phyloP scores from a whole-genome alignment of 306 rosid genomes.

The Fagus crenata region DNA sequence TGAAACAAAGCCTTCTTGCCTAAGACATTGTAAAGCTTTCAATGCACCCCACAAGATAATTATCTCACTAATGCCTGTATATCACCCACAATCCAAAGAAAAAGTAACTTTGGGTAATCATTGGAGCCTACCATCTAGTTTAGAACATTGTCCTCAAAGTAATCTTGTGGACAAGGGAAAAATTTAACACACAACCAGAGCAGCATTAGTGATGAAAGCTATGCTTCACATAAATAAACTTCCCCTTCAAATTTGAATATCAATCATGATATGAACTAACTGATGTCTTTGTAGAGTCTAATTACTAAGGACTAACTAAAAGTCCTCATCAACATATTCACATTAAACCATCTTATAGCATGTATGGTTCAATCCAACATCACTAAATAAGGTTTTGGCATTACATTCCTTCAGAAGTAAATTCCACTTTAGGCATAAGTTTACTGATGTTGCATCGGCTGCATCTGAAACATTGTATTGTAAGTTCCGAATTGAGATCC shows the following conservation, averaged over 20 bases:
- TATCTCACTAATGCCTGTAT: constrained; percentile 26
- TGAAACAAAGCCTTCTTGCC: constrained; percentile 11
- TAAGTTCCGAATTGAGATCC: constrained; percentile 54
- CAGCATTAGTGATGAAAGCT: constrained; percentile 41
- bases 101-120: constrained; percentile 12
- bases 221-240: constrained; percentile 29
- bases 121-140: constrained; percentile 8
- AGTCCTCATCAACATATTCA: constrained; percentile 52
- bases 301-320: constrained; percentile 43
- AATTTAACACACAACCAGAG: constrained; percentile 34
- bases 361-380: constrained; percentile 37
- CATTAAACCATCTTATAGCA: constrained; percentile 31
- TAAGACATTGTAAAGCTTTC: background rate
- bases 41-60: constrained; percentile 1
- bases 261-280: constrained; percentile 37
- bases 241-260: constrained; percentile 29
- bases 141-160: constrained; percentile 12
- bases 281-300: constrained; percentile 39
- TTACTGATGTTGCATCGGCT: constrained; percentile 54
- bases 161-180: constrained; percentile 20
- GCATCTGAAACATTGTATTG: constrained; percentile 55
- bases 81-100: constrained; percentile 21
- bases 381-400: constrained; percentile 33
- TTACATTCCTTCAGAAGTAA: constrained; percentile 20
- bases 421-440: constrained; percentile 19